Conservation (phyloP, 169 alveolate genomes). For the Babesia sp. region DNA sequence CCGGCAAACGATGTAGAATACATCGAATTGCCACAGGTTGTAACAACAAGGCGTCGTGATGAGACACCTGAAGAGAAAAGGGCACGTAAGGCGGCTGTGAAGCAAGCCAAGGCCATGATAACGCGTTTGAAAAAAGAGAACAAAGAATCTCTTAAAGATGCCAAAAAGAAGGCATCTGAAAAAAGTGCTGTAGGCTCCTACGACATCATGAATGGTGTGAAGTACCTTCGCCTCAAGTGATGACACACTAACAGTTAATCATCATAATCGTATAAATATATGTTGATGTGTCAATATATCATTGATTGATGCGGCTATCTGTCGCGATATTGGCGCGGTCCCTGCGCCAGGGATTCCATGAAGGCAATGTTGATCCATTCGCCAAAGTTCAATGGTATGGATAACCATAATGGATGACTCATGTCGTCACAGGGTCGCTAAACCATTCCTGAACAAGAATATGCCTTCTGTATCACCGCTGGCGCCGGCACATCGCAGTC, state of each 20-base stretch:
- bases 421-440: constrained; percentile 70
- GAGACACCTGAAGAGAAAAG: constrained; percentile 82
- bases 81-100: constrained; percentile 77
- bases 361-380: constrained; percentile 80
- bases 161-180: constrained; percentile 41
- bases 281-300: not conserved
- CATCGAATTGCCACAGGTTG: constrained; percentile 20
- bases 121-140: constrained; percentile 79
- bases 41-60: constrained; percentile 66
- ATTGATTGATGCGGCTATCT: constrained; percentile 20
- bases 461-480: constrained; percentile 81
- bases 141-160: constrained; percentile 59
- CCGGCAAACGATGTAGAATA: constrained; percentile 24
- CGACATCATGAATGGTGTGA: constrained; percentile 59
- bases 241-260: not conserved
- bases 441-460: constrained; percentile 81
- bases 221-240: constrained; percentile 43
- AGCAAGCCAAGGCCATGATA: constrained; percentile 78
- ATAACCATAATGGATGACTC: not conserved
- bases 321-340: constrained; percentile 47
- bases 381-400: constrained; percentile 84
- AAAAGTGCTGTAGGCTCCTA: constrained; percentile 41
- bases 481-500: constrained; percentile 80
- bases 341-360: constrained; percentile 76
- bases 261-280: not conserved